Conservation (phyloP, 352 stramenopile species). For the Phytophthora capsici region DNA sequence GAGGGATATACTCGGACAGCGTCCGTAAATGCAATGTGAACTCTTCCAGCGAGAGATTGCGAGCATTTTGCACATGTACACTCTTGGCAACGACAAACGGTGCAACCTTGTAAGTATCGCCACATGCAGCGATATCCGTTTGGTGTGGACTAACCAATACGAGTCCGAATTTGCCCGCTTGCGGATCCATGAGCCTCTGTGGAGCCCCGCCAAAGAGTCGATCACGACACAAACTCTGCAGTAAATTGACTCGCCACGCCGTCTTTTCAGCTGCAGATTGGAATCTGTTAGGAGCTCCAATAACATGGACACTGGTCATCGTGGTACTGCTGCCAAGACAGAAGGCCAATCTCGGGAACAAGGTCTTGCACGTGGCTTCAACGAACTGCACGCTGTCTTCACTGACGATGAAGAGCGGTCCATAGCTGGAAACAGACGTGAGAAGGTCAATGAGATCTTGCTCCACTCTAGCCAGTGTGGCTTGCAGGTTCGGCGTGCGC, state of each 20-base stretch:
- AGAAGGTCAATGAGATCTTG: slow-evolving; percentile 62
- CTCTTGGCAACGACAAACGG: slow-evolving; percentile 69
- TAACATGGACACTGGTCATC: slow-evolving; percentile 66
- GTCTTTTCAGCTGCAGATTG: slow-evolving; percentile 59
- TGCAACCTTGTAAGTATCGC: slow-evolving; percentile 58
- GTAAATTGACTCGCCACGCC: slow-evolving; percentile 53
- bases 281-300: slow-evolving; percentile 63
- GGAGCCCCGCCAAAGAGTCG: slow-evolving; percentile 55
- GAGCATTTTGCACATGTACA: slow-evolving; percentile 57
- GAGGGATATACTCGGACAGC: slow-evolving; percentile 57
- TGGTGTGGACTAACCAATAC: slow-evolving; percentile 68
- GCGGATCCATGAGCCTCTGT: slow-evolving; percentile 47
- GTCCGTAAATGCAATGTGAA: slow-evolving; percentile 64
- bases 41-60: slow-evolving; percentile 55
- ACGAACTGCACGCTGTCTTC: slow-evolving; percentile 70
- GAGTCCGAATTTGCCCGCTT: slow-evolving; percentile 58
- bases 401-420: slow-evolving; percentile 71
- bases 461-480: slow-evolving; percentile 63
- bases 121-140: slow-evolving; percentile 57
- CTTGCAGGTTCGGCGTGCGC: slow-evolving; percentile 50
- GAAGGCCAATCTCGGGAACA: slow-evolving; percentile 71
- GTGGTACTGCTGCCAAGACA: slow-evolving; percentile 55
- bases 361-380: slow-evolving; percentile 62
- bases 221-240: slow-evolving; percentile 67
- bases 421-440: slow-evolving; percentile 49